phyloP scores from a whole-genome alignment of 495 filamentous ascomycete genomes.

The Pyrenopolyporus hunteri region DNA sequence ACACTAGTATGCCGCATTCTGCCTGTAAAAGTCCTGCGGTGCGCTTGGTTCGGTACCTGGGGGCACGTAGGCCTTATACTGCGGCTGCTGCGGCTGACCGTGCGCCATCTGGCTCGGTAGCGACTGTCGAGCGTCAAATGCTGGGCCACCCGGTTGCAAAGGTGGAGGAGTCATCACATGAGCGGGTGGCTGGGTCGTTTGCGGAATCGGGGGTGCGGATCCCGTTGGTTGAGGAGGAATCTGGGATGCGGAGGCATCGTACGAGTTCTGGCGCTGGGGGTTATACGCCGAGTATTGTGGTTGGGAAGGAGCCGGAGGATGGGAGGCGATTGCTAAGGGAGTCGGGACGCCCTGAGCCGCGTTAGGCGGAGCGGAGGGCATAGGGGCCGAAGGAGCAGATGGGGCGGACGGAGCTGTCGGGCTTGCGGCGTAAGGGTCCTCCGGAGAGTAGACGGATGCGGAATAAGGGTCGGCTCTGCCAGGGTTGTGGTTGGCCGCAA shows the following conservation, averaged over 20 bases:
- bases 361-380: constrained; percentile 36
- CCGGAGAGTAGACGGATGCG: constrained; percentile 63
- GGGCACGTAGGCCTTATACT: constrained; percentile 52
- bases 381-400: constrained; percentile 30
- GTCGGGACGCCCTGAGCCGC: constrained; percentile 38
- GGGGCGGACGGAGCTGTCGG: constrained; percentile 38
- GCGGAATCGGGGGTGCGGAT: constrained; percentile 50
- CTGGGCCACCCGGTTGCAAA: constrained; percentile 46
- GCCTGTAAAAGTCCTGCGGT: constrained; percentile 49
- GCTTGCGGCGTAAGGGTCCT: constrained; percentile 57
- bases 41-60: constrained; percentile 43
- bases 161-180: constrained; percentile 50
- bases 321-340: constrained; percentile 38
- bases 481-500: constrained; percentile 62
- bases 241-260: constrained; percentile 43
- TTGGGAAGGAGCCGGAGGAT: constrained; percentile 40
- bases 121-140: constrained; percentile 50
- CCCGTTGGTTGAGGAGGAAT: constrained; percentile 50
- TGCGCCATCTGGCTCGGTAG: constrained; percentile 46
- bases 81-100: constrained; percentile 35
- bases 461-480: constrained; percentile 58
- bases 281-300: constrained; percentile 53
- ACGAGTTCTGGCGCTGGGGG: constrained; percentile 50
- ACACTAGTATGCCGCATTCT: constrained; percentile 38
- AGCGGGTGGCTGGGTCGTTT: constrained; percentile 50